Conservation (phyloP, 1,284 basidiomycete species). For the Mycena sp. region DNA sequence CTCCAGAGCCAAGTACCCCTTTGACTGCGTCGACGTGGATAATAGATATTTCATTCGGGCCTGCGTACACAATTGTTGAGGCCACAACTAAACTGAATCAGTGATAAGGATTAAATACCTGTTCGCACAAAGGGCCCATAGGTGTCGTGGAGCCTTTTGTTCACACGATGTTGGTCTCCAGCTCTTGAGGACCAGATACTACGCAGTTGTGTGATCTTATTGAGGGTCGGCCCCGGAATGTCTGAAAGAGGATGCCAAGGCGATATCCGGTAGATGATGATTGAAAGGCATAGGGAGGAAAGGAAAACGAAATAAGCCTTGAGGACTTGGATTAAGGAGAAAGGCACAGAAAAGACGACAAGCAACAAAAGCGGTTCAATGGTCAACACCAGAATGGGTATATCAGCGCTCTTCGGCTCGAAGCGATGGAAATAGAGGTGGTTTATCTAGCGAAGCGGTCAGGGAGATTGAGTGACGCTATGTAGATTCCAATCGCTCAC, state of each 20-base stretch:
- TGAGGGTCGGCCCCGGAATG: slow-evolving; percentile 33
- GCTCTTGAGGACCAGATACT: slow-evolving; percentile 28
- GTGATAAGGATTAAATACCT: slow-evolving; percentile 9
- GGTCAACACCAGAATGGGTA: slow-evolving; percentile 18
- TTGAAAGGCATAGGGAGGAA: slow-evolving; percentile 24
- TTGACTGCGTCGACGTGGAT: slow-evolving; percentile 5
- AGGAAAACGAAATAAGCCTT: slow-evolving; percentile 27
- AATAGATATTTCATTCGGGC: slow-evolving; percentile 43
- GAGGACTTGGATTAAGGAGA: slow-evolving; percentile 6
- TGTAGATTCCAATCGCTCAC: too few relatives aligned
- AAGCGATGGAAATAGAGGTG: slow-evolving; percentile 35
- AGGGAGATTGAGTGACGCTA: too few relatives aligned
- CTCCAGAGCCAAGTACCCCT: neutral
- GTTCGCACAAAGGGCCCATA: slow-evolving; percentile 36
- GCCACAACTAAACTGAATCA: neutral
- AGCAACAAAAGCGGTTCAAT: slow-evolving; percentile 30
- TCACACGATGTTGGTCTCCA: slow-evolving; percentile 27
- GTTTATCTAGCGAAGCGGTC: too few relatives aligned
- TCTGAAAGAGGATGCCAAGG: slow-evolving; percentile 37
- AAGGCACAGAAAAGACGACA: neutral
- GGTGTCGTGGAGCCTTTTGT: slow-evolving; percentile 33
- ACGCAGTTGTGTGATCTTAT: slow-evolving; percentile 35
- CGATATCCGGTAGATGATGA: slow-evolving; percentile 34
- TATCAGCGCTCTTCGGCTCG: slow-evolving; percentile 30
- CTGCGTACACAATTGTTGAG: slow-evolving; percentile 36